phyloP scores from a whole-genome alignment of 2,329 filamentous ascomycete genomes.

The Moelleriella libera region DNA sequence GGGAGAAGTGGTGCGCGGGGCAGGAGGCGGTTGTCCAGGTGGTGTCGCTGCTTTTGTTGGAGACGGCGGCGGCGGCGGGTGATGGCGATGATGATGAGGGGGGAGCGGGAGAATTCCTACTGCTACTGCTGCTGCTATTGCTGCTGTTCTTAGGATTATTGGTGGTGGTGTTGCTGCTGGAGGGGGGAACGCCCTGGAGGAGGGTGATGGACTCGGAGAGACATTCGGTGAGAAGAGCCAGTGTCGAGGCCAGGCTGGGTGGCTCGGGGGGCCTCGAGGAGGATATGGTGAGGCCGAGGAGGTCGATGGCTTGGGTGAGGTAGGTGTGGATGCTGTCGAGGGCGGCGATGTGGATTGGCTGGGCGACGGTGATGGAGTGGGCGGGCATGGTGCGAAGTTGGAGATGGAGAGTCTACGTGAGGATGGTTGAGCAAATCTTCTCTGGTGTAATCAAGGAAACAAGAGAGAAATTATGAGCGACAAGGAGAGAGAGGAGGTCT shows the following conservation, averaged over 20 bases:
- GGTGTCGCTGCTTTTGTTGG: constrained; percentile 19
- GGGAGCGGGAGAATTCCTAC: no score
- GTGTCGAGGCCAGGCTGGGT: constrained; percentile 31
- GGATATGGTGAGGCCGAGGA: constrained; percentile 58
- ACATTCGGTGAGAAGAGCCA: constrained; percentile 40
- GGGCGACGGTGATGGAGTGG: constrained; percentile 30
- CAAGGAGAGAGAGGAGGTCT: no score
- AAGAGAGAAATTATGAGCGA: no score
- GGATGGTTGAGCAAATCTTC: not conserved
- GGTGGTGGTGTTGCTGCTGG: no score
- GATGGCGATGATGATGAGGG: no score
- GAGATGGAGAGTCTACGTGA: constrained; percentile 54
- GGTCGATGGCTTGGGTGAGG: constrained; percentile 70
- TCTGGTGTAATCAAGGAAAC: no score
- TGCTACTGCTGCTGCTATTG: no score
- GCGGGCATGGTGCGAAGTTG: constrained; percentile 54
- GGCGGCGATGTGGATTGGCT: constrained; percentile 49
- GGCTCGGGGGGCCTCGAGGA: constrained; percentile 39
- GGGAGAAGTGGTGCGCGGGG: constrained; percentile 26
- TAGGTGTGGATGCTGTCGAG: constrained; percentile 60
- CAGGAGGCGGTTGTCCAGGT: constrained; percentile 30
- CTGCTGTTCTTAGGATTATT: no score
- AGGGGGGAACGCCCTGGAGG: constrained; percentile 14
- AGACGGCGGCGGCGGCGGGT: constrained; percentile 2
- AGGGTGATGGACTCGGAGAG: constrained; percentile 38